Evolutionary conservation across 169 alveolate genomes (phyloP).

Genomic region (Cryptosporidium felis): DNA sequence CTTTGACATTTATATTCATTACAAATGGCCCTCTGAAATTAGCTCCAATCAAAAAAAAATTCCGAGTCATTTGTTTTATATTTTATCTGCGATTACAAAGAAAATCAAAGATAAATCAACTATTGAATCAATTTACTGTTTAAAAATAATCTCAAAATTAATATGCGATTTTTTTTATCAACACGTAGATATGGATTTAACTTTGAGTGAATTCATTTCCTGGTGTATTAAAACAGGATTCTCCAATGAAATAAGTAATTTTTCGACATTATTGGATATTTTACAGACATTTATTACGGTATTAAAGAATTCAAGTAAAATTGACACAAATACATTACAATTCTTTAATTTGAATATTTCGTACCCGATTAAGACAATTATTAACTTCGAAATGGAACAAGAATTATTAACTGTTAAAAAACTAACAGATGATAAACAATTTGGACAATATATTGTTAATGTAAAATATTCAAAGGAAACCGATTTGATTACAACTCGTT

Average conservation of each 20-base stretch:
- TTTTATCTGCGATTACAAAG: slow-evolving; percentile 2
- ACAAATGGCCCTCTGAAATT: slow-evolving; percentile 45
- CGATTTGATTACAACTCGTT: not conserved
- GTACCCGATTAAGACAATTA: slow-evolving; percentile 18
- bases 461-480: not conserved
- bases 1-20: slow-evolving; percentile 17
- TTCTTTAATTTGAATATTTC: slow-evolving; percentile 3
- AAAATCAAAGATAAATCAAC: not conserved
- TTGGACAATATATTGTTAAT: not conserved
- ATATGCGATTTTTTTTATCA: slow-evolving; percentile 35
- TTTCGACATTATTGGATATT: not conserved
- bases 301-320: not conserved
- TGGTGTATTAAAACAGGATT: slow-evolving; percentile 32
- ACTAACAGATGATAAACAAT: not conserved
- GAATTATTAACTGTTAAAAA: slow-evolving; percentile 1
- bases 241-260: not conserved
- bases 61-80: slow-evolving; percentile 38
- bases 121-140: slow-evolving; percentile 23
- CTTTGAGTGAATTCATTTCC: not conserved
- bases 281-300: not conserved
- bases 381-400: slow-evolving; percentile 15
- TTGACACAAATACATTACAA: slow-evolving; percentile 11
- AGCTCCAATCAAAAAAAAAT: slow-evolving; percentile 5
- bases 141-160: slow-evolving; percentile 12
- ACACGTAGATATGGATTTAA: not conserved